A percentile compares a stretch with the other conserved stretches of the same genome.
phyloP scores from a whole-genome alignment of 306 rosid species.

The Fragaria ananassa region DNA sequence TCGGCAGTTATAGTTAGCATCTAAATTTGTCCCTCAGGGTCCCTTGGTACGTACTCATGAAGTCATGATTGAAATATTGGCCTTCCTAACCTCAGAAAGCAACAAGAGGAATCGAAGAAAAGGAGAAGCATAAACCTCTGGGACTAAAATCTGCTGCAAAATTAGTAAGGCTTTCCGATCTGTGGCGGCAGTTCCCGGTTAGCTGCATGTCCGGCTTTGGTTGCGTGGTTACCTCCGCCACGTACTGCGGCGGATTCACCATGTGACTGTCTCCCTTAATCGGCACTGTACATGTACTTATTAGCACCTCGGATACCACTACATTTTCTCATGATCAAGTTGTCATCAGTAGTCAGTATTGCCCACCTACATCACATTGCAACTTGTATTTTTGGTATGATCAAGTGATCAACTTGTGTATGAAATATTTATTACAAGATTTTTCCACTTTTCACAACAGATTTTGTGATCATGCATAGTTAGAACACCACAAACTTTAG shows the following conservation, averaged over 20 bases:
- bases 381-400: not conserved
- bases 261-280: constrained; percentile 7
- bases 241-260: not conserved
- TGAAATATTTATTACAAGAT: too few relatives aligned
- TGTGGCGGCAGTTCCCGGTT: not conserved
- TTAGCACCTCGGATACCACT: not conserved
- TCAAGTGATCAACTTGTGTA: not conserved
- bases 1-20: not conserved
- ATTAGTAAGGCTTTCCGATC: not conserved
- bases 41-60: not conserved
- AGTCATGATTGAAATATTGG: not conserved
- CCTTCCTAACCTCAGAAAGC: not conserved
- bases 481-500: too few relatives aligned
- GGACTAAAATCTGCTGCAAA: not conserved
- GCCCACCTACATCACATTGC: not conserved
- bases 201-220: too few relatives aligned
- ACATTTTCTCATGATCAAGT: not conserved
- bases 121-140: not conserved
- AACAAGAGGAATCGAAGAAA: not conserved
- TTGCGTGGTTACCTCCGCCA: not conserved
- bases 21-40: not conserved
- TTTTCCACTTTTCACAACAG: not conserved
- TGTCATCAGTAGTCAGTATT: not conserved
- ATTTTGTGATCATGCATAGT: not conserved
- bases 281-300: not conserved